Conservation (phyloP, 345 rosid genomes). For the Draba incana region DNA sequence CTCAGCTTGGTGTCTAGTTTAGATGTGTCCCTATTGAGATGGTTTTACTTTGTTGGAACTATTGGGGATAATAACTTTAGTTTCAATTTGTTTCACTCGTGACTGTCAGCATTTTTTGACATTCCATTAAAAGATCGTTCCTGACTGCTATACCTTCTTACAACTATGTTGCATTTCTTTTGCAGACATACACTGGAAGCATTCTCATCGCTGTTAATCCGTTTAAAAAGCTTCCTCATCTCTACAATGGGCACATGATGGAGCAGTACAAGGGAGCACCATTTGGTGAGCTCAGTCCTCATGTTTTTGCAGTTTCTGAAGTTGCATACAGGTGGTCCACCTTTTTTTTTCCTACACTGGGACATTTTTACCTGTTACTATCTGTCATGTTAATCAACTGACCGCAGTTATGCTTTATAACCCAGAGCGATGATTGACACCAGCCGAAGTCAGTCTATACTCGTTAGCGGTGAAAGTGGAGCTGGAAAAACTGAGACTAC, state of each 20-base stretch:
- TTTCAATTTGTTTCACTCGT: slow-evolving; percentile 16
- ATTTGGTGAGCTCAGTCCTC: slow-evolving; percentile 97
- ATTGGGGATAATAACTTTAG: slow-evolving; percentile 18
- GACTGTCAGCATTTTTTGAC: slow-evolving; percentile 11
- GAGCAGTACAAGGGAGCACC: slow-evolving; percentile 97
- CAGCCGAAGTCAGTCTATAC: slow-evolving; percentile 87
- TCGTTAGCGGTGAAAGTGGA: slow-evolving; percentile 99
- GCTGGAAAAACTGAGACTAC: slow-evolving; percentile 99
- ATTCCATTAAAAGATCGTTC: slow-evolving; percentile 17
- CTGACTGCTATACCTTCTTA: slow-evolving; percentile 10
- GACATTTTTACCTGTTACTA: slow-evolving; percentile 24
- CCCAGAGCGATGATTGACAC: slow-evolving; percentile 91
- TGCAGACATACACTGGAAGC: slow-evolving; percentile 96
- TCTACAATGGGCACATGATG: slow-evolving; percentile 96
- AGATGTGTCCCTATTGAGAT: slow-evolving; percentile 20
- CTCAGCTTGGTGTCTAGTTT: slow-evolving; percentile 23
- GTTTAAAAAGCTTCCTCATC: slow-evolving; percentile 98
- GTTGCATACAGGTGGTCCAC: slow-evolving; percentile 81
- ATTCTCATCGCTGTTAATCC: slow-evolving; percentile 98
- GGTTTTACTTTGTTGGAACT: slow-evolving; percentile 12
- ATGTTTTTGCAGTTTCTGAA: slow-evolving; percentile 99
- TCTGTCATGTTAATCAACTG: slow-evolving; percentile 38
- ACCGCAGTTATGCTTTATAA: slow-evolving; percentile 42
- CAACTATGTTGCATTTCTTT: slow-evolving; percentile 19
- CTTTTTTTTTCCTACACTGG: slow-evolving; percentile 1